Percentiles rank a stretch among this genome's conserved stretches.
Evolutionary conservation across 2,329 filamentous ascomycete genomes (phyloP).

Genomic region (Didymosphaeria variabile): DNA sequence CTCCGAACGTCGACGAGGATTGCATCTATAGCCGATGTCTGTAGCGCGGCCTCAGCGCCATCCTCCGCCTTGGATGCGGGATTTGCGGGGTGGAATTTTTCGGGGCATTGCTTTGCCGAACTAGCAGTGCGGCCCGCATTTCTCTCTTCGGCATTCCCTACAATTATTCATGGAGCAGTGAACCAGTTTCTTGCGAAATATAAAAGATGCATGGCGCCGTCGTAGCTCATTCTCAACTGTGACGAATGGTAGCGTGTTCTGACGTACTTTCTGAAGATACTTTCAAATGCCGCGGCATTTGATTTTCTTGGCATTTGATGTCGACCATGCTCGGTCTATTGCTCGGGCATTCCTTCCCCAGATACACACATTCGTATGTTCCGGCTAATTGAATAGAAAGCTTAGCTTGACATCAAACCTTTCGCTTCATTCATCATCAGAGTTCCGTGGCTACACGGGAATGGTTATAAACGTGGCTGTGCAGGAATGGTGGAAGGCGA

Average conservation of each 20-base stretch:
- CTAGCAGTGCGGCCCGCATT: slow-evolving; percentile 36
- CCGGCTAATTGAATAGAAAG: no score
- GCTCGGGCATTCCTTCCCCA: no score
- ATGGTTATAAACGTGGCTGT: no score
- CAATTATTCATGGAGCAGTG: not conserved
- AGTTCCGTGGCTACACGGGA: no score
- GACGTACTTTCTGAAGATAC: not conserved
- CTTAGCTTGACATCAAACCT: no score
- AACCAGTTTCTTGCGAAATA: not conserved
- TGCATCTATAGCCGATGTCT: slow-evolving; percentile 15
- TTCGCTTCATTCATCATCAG: no score
- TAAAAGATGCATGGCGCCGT: not conserved
- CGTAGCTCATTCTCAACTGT: not conserved
- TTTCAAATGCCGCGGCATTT: slow-evolving; percentile 16
- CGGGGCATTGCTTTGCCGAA: slow-evolving; percentile 35
- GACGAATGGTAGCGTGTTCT: not conserved
- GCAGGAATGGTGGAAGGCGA: no score
- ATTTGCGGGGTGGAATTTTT: slow-evolving; percentile 29
- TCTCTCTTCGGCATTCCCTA: slow-evolving; percentile 23
- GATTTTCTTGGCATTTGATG: slow-evolving; percentile 7
- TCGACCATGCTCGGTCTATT: not conserved
- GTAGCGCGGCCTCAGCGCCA: slow-evolving; percentile 13
- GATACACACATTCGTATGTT: no score
- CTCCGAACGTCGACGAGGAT: slow-evolving; percentile 4
- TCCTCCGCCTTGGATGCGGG: slow-evolving; percentile 11